Conservation (phyloP, 441 rosid species). For the Rhodomyrtus psidioides region DNA sequence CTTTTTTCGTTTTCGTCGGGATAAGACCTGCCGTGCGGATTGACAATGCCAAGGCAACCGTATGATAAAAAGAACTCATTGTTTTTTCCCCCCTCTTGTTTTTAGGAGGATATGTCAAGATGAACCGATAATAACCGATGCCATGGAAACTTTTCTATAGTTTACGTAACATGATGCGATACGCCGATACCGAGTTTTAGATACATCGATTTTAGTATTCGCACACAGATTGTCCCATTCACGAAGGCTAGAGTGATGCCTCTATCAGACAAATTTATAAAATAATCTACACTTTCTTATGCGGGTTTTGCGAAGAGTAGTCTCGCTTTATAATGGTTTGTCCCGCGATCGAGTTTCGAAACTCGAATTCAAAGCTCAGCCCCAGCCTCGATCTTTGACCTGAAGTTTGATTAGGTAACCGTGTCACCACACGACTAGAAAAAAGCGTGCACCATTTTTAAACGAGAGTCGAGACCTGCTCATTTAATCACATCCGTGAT, state of each 20-base stretch:
- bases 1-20: neutral
- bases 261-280: neutral
- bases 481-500: neutral
- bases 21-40: neutral
- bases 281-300: neutral
- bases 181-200: neutral
- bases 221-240: neutral
- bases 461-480: too few relatives aligned
- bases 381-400: rapidly evolving
- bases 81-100: neutral
- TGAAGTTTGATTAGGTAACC: neutral
- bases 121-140: neutral
- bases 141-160: neutral
- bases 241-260: neutral
- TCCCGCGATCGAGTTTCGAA: too few relatives aligned
- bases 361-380: neutral
- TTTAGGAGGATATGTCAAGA: neutral
- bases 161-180: neutral
- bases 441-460: neutral
- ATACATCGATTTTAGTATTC: neutral
- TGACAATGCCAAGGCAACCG: neutral
- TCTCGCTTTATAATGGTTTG: neutral
- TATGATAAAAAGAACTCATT: neutral
- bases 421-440: neutral
- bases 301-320: neutral